Evolutionary conservation across 2,329 filamentous ascomycete genomes (phyloP), one percentile per base, ranked within the genome.

Genomic region (Madurella fahalii): DNA sequence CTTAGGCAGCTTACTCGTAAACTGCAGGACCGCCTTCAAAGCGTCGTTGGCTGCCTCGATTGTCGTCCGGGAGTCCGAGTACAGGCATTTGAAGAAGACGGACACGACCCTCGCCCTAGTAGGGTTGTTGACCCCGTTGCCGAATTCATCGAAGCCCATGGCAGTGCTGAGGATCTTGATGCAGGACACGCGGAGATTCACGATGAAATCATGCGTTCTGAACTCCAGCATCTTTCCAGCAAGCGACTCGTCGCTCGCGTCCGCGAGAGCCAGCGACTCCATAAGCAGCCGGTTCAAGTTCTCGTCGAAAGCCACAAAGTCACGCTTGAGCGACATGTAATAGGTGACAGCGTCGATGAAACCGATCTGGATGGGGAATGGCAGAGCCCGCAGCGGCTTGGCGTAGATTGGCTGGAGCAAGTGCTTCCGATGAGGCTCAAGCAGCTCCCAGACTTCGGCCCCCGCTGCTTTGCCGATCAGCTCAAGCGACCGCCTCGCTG

Each of bases 311-410:
- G 86, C 84, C 25, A 99, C 84, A 65, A 96, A 93, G 61, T 94
- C 88, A 47, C 87, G 85, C 68, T 95, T 93, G 47, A 99, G 78
- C 53, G 87, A 86, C 74, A 99, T 82, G 67, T 95, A 95, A 71
- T 95, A 99, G 0, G 90, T 96, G 67, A 99, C 91, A 1, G 94
- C 94, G 68, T 99, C 95, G 63, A 99, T 96, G 67, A 95, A 97
- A 4, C 94, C 95, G 62, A 99, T 99, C 73, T 99, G 95, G 2
- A 90, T 93, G 5, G 90, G 81, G 67, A 99, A 99, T 0, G 94
- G 94, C 58, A 99, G 76, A 0, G 94, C 95, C 58, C 94, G 83
- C 17, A 99, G 73, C 13, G 94, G 94, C 69, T 99, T 99, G 62
- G 90, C 89, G 74, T 94, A 99, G 46, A 99, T 96, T 0, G 92